Conservation (phyloP, 73 alveolate genomes). For the Stentor coeruleus region DNA sequence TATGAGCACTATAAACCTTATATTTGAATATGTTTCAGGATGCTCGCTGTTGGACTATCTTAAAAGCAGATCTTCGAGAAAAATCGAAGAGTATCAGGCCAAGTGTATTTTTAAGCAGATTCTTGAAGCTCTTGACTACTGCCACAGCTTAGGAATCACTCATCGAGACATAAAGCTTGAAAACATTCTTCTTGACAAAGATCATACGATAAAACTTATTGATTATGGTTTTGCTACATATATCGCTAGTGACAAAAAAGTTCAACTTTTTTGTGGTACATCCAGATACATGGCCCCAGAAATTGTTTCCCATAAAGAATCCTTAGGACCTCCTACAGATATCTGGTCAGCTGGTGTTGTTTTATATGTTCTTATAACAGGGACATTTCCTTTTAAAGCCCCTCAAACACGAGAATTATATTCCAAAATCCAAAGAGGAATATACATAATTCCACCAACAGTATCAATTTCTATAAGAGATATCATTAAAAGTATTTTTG, state of each 20-base stretch:
- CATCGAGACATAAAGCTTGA: slow-evolving; percentile 58
- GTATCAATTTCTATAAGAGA: slow-evolving; percentile 37
- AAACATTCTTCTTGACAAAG: slow-evolving; percentile 48
- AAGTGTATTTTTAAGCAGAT: slow-evolving; percentile 32
- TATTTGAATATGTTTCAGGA: slow-evolving; percentile 46
- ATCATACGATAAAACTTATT: slow-evolving; percentile 47
- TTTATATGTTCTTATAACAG: slow-evolving; percentile 42
- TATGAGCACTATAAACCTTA: slow-evolving; percentile 32
- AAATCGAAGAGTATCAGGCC: slow-evolving; percentile 46
- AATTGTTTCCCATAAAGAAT: slow-evolving; percentile 49
- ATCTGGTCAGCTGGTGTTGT: slow-evolving; percentile 58
- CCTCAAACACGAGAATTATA: slow-evolving; percentile 53
- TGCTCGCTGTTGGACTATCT: slow-evolving; percentile 37
- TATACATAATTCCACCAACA: slow-evolving; percentile 36
- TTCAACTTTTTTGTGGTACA: slow-evolving; percentile 75
- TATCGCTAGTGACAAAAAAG: slow-evolving; percentile 44
- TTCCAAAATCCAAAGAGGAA: slow-evolving; percentile 55
- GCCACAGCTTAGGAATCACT: slow-evolving; percentile 47
- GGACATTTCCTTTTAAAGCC: slow-evolving; percentile 55
- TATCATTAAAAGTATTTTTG: slow-evolving; percentile 35
- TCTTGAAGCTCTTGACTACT: slow-evolving; percentile 50
- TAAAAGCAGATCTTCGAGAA: slow-evolving; percentile 27
- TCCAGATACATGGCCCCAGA: slow-evolving; percentile 97
- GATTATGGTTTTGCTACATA: slow-evolving; percentile 57
- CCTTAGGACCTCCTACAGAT: slow-evolving; percentile 54